Conservation (phyloP, 2,329 filamentous ascomycete genomes). For the Trichothecium sympodiale region DNA sequence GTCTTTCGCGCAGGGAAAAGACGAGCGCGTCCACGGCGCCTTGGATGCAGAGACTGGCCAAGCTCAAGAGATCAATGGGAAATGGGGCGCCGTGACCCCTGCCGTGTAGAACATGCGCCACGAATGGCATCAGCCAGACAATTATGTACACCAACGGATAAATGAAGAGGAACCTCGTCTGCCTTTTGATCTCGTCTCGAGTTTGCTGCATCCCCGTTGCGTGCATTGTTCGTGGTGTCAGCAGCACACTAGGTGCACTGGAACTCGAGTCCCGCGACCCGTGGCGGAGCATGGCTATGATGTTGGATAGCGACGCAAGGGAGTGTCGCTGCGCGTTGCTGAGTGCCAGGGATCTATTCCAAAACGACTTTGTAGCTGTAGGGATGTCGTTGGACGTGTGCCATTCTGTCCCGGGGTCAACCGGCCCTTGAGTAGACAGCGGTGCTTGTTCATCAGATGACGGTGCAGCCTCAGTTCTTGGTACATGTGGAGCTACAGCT, state of each 20-base stretch:
- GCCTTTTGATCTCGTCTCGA: constrained; percentile 49
- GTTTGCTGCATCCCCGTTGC: constrained; percentile 21
- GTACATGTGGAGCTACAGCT: no score
- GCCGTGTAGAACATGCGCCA: constrained; percentile 42
- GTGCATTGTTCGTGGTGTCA: constrained; percentile 10
- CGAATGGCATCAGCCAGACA: constrained; percentile 64
- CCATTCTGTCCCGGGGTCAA: neutral
- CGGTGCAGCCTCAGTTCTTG: no score
- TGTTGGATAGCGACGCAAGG: constrained; percentile 12
- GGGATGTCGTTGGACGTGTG: constrained; percentile 1
- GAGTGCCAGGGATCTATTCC: constrained; percentile 5
- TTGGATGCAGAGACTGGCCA: constrained; percentile 51
- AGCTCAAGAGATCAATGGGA: constrained; percentile 40
- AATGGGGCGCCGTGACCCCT: constrained; percentile 33
- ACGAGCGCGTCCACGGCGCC: constrained; percentile 57
- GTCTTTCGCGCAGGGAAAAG: constrained; percentile 59
- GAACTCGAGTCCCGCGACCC: constrained; percentile 5
- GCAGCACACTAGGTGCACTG: constrained; percentile 4
- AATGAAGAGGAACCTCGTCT: constrained; percentile 62
- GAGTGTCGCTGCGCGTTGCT: neutral
- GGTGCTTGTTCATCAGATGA: neutral
- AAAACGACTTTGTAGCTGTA: constrained; percentile 2
- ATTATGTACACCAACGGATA: constrained; percentile 64
- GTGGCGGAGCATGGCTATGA: constrained; percentile 12
- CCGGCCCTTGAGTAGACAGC: neutral